phyloP scores from a whole-genome alignment of 345 rosid genomes.

The Pugionium dolabratum region DNA sequence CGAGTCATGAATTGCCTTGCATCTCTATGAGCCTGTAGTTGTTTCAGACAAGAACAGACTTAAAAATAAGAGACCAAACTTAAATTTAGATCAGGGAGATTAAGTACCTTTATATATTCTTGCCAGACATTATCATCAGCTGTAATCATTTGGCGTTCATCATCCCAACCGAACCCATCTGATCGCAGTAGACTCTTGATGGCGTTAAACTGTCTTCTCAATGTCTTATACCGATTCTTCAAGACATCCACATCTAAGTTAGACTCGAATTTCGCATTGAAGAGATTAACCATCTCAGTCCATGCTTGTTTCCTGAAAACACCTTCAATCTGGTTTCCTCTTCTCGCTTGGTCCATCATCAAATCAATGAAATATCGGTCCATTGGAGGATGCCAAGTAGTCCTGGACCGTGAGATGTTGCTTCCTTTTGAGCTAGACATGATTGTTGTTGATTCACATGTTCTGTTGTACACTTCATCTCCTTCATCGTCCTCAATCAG shows the following conservation, averaged over 20 bases:
- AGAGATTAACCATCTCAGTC: slow-evolving; percentile 66
- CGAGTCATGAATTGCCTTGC: slow-evolving; percentile 79
- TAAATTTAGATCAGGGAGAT: neutral
- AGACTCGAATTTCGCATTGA: slow-evolving; percentile 72
- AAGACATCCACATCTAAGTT: slow-evolving; percentile 63
- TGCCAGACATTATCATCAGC: slow-evolving; percentile 91
- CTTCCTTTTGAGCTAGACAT: slow-evolving; percentile 31
- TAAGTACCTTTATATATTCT: slow-evolving; percentile 68
- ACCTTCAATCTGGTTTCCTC: slow-evolving; percentile 78
- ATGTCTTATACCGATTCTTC: slow-evolving; percentile 80
- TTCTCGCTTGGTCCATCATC: slow-evolving; percentile 73
- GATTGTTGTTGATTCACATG: slow-evolving; percentile 36
- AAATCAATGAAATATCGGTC: slow-evolving; percentile 74
- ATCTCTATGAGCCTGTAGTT: slow-evolving; percentile 64
- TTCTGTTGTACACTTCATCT: slow-evolving; percentile 45
- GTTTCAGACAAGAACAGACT: slow-evolving; percentile 20
- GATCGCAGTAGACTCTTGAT: slow-evolving; percentile 66
- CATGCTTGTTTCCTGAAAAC: slow-evolving; percentile 78
- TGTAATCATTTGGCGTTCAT: slow-evolving; percentile 77
- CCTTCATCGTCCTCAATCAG: slow-evolving; percentile 44
- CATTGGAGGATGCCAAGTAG: slow-evolving; percentile 89
- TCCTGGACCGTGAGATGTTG: slow-evolving; percentile 49
- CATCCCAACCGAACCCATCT: slow-evolving; percentile 84
- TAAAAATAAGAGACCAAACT: slow-evolving; percentile 1
- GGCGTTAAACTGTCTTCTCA: slow-evolving; percentile 67